phyloP scores from a whole-genome alignment of 129 eudicot species.

The Kitagawia praeruptora region DNA sequence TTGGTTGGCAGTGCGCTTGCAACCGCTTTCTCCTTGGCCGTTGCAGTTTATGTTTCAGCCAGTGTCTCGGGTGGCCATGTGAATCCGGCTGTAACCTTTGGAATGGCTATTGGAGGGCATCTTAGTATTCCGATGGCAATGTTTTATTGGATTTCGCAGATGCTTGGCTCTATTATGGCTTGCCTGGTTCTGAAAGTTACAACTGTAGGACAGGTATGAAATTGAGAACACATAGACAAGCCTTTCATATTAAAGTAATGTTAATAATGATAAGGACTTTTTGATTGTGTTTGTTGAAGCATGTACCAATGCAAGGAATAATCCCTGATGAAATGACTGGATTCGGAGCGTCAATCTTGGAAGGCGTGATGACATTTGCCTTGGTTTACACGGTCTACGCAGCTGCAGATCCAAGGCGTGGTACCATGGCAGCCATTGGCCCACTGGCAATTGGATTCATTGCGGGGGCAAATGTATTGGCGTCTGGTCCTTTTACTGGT shows the following conservation, averaged over 20 bases:
- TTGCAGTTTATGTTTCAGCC: constrained; percentile 58
- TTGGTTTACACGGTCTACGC: constrained; percentile 74
- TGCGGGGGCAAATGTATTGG: constrained; percentile 75
- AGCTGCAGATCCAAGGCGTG: constrained; percentile 63
- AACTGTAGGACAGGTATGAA: constrained; percentile 49
- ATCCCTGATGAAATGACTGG: constrained; percentile 78
- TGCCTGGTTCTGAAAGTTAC: constrained; percentile 52
- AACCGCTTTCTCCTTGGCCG: constrained; percentile 57
- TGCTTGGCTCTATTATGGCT: constrained; percentile 74
- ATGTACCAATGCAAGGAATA: constrained; percentile 19
- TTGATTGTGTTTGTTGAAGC: neutral
- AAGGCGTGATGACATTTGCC: constrained; percentile 78
- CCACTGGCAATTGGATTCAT: constrained; percentile 68
- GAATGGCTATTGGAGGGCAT: constrained; percentile 88
- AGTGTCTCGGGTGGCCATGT: constrained; percentile 88
- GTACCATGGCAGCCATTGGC: constrained; percentile 48
- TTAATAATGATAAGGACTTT: neutral
- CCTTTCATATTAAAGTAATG: neutral
- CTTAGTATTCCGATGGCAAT: constrained; percentile 60
- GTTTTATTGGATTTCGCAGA: constrained; percentile 69
- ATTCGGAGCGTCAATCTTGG: constrained; percentile 80
- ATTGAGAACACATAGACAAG: neutral
- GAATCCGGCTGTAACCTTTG: constrained; percentile 92
- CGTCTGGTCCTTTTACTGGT: constrained; percentile 83
- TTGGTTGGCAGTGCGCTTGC: constrained; percentile 70